Evolutionary conservation across 305 asterid species (phyloP), one percentile per base, ranked within the genome.

Genomic region (Fraxinus angustifolia): DNA sequence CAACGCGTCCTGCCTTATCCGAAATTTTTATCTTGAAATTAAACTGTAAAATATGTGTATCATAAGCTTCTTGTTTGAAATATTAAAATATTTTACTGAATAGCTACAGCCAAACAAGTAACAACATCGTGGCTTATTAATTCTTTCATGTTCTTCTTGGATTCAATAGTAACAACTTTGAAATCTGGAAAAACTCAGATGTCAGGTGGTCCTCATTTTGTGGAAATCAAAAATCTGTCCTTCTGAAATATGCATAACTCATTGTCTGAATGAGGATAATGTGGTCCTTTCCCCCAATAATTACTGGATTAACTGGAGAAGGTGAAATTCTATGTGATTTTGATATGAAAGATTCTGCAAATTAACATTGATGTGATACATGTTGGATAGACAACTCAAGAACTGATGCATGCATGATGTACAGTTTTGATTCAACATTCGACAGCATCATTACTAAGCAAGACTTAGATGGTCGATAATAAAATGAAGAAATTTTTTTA

Each of bases 171-270:
- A 10, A 40, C 8, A 19, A 68, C 42, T 76, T 73, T 80, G 81
- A 36, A 68, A 80, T 75, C 70, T 77, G 40, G 19, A 68, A 31
- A 28, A 30, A 14, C 5, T 68, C 21, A 30, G 74, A 68, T 5
- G 87, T 84, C 86, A 76, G 81, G 83, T 86, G 85, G 89, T 78
- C 91, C 87, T 80, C 42, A 19, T 75, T 82, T 77, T 84, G 77
- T 81, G 86, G 75, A 4, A 17, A 36, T 58, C 8, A 48, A 68
- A 50, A 17, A 8, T 21, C 45, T 58, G 3, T 6, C 10, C 60
- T 38, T 77, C 71, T 74, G 48, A 80, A 53, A 56, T 72, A 81
- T 73, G 79, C 75, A 83, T 40, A 80, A 74, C 78, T 82, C 50
- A 62, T 83, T 76, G 80, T 73, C 40, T 78, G 75, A 38, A 53